These are phyloP conservation scores for Ceratopteris richardii DNA, from an alignment of 75 land plant species.

Conservation along the genomic window DNA sequence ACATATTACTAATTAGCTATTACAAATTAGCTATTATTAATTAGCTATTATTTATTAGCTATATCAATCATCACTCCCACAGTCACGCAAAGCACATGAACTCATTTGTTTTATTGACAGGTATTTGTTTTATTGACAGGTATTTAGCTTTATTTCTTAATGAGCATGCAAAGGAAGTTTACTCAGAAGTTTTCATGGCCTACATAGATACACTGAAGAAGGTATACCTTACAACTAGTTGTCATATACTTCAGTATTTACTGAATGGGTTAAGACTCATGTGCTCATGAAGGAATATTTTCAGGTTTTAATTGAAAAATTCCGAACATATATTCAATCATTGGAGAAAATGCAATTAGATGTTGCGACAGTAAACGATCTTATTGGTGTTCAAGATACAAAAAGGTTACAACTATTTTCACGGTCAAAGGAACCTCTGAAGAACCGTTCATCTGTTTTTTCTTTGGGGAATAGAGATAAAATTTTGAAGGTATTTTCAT, in stretches of 20 bases:
- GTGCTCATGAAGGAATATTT: background rate
- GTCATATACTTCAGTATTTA: too few relatives aligned
- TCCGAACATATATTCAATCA: slow-evolving; percentile 94
- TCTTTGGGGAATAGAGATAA: slow-evolving; percentile 88
- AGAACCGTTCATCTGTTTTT: slow-evolving; percentile 92
- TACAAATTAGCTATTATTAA: too few relatives aligned
- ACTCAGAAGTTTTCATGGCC: slow-evolving; percentile 77
- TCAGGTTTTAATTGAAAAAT: slow-evolving; percentile 61
- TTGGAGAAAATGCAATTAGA: slow-evolving; percentile 89
- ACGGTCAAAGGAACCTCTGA: slow-evolving; percentile 77
- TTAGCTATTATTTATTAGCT: too few relatives aligned
- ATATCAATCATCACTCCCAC: too few relatives aligned
- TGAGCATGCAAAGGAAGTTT: slow-evolving; percentile 91
- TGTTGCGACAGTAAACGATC: slow-evolving; percentile 82
- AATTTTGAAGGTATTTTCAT: slow-evolving; percentile 57
- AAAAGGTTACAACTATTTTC: slow-evolving; percentile 73
- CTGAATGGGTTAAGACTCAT: background rate
- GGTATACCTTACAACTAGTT: slow-evolving; percentile 36
- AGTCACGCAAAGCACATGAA: too few relatives aligned
- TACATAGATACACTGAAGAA: slow-evolving; percentile 97
- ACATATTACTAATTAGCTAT: too few relatives aligned
- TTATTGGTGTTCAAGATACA: slow-evolving; percentile 87
- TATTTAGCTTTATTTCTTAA: slow-evolving; percentile 74
- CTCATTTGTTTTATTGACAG: too few relatives aligned
- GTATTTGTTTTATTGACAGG: slow-evolving; percentile 24